A percentile compares a stretch with the other conserved stretches of the same genome.
Evolutionary conservation across 331 rosid genomes (phyloP).

Genomic region (Rosa hybrid): DNA sequence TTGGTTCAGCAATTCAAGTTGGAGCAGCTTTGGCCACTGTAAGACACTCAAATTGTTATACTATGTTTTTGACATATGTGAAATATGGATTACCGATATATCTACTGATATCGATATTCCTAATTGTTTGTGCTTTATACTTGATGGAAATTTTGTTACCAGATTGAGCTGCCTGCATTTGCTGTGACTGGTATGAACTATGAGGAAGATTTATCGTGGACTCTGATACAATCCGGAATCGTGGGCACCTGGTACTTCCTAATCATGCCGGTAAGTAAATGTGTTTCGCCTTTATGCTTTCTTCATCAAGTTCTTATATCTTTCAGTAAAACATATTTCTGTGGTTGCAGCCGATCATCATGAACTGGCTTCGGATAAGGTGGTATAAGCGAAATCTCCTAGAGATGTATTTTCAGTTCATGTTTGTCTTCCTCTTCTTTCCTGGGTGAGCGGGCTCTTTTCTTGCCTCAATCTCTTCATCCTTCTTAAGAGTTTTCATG

Average conservation of each 20-base stretch:
- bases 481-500: not conserved
- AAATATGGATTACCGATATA: not conserved
- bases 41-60: constrained; percentile 21
- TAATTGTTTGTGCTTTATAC: not conserved
- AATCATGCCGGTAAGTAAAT: constrained; percentile 57
- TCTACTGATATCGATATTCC: no score
- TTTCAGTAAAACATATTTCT: not conserved
- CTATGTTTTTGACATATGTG: not conserved
- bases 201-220: constrained; percentile 47
- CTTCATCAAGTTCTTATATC: not conserved
- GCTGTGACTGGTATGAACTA: constrained; percentile 78
- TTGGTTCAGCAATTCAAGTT: constrained; percentile 60
- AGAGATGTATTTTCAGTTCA: constrained; percentile 84
- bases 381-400: constrained; percentile 75
- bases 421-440: constrained; percentile 91
- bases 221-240: constrained; percentile 59
- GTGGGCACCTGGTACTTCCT: constrained; percentile 67
- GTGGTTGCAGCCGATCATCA: constrained; percentile 69
- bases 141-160: constrained; percentile 7
- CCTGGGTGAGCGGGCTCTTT: constrained; percentile 54
- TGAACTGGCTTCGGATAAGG: constrained; percentile 90
- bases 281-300: not conserved
- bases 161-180: constrained; percentile 73
- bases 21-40: constrained; percentile 74
- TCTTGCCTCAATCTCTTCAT: not conserved